Percentiles rank a stretch among this genome's conserved stretches.
Evolutionary conservation across 2,329 filamentous ascomycete species (phyloP).

Genomic region (Penicillium palitans): DNA sequence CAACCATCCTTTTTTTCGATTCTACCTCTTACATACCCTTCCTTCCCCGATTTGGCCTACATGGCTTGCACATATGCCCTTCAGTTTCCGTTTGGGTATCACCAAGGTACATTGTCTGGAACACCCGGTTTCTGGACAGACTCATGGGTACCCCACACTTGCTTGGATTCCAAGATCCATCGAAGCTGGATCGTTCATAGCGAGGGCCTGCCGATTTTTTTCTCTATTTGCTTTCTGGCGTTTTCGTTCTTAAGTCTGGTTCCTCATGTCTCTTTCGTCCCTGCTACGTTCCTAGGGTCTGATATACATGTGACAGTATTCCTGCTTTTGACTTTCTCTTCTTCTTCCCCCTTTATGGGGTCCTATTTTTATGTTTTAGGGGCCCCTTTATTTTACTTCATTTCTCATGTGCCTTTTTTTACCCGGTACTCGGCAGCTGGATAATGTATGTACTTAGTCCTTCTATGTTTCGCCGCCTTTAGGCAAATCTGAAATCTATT

Average conservation of each 20-base stretch:
- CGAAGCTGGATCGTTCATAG: slow-evolving; percentile 32
- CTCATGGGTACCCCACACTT: neutral
- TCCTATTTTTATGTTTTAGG: slow-evolving; percentile 19
- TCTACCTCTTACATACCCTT: slow-evolving; percentile 28
- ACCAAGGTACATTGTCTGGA: slow-evolving; percentile 5
- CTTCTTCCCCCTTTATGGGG: slow-evolving; percentile 22
- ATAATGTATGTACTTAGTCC: slow-evolving; percentile 43
- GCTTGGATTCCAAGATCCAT: slow-evolving; percentile 7
- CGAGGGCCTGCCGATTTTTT: slow-evolving; percentile 30
- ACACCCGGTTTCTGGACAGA: neutral
- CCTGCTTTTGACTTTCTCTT: slow-evolving; percentile 21
- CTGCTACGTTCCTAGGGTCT: slow-evolving; percentile 45
- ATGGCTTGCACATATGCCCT: slow-evolving; percentile 37
- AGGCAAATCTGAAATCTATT: slow-evolving; percentile 16
- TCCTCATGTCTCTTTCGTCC: slow-evolving; percentile 32
- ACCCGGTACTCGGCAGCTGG: slow-evolving; percentile 33
- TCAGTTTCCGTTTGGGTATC: slow-evolving; percentile 15
- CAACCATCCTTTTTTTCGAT: slow-evolving; percentile 25
- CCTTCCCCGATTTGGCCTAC: slow-evolving; percentile 20
- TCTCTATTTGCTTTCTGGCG: slow-evolving; percentile 27
- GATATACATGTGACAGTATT: slow-evolving; percentile 28
- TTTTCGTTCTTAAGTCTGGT: slow-evolving; percentile 32
- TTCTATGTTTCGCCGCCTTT: slow-evolving; percentile 18
- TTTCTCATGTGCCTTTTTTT: slow-evolving; percentile 29
- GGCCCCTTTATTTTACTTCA: slow-evolving; percentile 15